Conservation (phyloP, 495 filamentous ascomycete genomes). For the Rostrohypoxylon terebratum region DNA sequence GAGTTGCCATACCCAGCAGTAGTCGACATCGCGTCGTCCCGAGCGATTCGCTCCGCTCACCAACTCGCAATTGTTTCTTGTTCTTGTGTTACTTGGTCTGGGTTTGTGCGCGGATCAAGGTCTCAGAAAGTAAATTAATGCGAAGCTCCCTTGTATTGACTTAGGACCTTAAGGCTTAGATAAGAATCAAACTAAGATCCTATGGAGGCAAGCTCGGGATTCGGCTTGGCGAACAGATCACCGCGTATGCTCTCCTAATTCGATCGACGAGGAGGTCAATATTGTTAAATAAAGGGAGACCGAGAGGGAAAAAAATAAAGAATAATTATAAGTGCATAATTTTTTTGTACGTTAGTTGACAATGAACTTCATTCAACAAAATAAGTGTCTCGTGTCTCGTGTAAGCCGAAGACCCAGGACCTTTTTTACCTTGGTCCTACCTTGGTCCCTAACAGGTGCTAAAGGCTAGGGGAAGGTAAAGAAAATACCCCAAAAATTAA, state of each 20-base stretch:
- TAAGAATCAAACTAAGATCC: not conserved
- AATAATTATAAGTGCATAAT: not conserved
- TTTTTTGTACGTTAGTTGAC: constrained; percentile 6
- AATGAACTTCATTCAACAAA: constrained; percentile 25
- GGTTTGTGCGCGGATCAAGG: not conserved
- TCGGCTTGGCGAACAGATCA: constrained; percentile 1
- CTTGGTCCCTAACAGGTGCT: not conserved
- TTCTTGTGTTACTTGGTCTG: not conserved
- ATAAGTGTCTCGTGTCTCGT: not conserved
- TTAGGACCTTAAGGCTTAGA: too few relatives aligned
- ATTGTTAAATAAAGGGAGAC: not conserved
- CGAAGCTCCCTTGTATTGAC: not conserved
- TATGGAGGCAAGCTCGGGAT: too few relatives aligned
- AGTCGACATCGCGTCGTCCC: constrained; percentile 57
- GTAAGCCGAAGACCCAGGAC: not conserved
- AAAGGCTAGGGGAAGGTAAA: not conserved
- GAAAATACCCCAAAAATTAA: not conserved
- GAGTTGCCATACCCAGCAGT: constrained; percentile 56
- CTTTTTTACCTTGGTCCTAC: too few relatives aligned
- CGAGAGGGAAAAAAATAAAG: not conserved
- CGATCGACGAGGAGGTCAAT: not conserved
- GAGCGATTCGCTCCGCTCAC: constrained; percentile 31
- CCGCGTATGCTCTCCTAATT: not conserved
- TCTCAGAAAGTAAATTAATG: not conserved
- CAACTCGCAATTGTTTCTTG: constrained; percentile 4